Evolutionary conservation across 1,139 yeast species (phyloP).

Genomic region (Kodamaea derodonti): DNA sequence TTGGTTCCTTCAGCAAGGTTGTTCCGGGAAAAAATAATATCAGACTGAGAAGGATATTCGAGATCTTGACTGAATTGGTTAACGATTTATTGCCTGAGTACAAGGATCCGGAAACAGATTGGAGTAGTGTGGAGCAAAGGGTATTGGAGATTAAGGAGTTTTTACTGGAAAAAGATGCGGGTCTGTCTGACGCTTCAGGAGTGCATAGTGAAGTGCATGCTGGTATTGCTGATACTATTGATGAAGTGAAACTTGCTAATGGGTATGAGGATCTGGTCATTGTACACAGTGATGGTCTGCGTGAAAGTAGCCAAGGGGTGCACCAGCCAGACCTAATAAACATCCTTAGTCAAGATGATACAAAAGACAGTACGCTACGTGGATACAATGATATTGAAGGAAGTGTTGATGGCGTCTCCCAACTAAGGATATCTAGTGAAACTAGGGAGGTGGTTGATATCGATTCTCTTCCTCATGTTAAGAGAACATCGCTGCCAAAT

Average conservation of each 20-base stretch:
- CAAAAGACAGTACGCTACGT: background rate
- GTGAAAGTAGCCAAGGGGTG: background rate
- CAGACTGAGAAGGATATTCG: too few relatives aligned
- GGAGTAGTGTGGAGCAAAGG: conserved; percentile 8
- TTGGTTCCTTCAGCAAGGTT: conserved; percentile 1
- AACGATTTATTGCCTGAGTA: conserved; percentile 1
- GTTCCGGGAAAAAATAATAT: conserved; percentile 2
- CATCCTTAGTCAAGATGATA: background rate
- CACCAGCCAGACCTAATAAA: background rate
- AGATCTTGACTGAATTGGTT: background rate
- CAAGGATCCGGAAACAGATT: background rate
- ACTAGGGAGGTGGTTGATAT: too few relatives aligned
- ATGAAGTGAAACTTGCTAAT: background rate
- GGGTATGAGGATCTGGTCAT: background rate
- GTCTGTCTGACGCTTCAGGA: background rate
- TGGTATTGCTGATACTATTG: background rate
- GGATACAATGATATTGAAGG: conserved; percentile 11
- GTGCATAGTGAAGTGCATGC: background rate
- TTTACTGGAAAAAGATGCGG: background rate
- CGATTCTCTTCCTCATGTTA: too few relatives aligned
- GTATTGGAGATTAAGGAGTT: conserved; percentile 7
- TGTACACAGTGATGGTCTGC: background rate
- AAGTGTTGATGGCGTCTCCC: conserved; percentile 13
- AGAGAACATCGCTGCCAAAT: too few relatives aligned
- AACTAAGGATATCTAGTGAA: conserved; percentile 10